Percentiles rank a stretch among this genome's conserved stretches.
Conservation (phyloP, 257 asterid genomes). For the Osmanthus fragrans region DNA sequence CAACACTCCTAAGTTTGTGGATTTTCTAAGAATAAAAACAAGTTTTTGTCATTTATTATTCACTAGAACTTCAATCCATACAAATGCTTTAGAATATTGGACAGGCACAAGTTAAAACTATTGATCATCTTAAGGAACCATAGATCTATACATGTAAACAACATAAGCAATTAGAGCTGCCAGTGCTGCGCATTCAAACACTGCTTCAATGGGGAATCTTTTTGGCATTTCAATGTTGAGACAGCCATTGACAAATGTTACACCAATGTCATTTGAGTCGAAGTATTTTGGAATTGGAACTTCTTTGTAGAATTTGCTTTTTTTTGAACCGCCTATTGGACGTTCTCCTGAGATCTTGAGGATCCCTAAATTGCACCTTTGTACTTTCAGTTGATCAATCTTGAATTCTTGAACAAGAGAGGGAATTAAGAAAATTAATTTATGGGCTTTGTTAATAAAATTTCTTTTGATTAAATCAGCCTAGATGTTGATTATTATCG, state of each 20-base stretch:
- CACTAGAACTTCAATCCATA: not conserved
- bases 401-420: conserved; percentile 45
- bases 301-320: conserved; percentile 50
- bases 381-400: conserved; percentile 63
- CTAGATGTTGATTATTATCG: not conserved
- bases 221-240: conserved; percentile 58
- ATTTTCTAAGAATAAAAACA: not conserved
- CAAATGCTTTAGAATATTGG: not conserved
- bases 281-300: conserved; percentile 37
- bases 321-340: conserved; percentile 16
- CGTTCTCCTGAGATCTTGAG: conserved; percentile 68
- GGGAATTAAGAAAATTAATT: too few species aligned
- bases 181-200: not conserved
- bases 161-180: not conserved
- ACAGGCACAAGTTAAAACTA: not conserved
- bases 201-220: conserved; percentile 36
- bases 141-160: not conserved
- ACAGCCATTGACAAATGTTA: conserved; percentile 37
- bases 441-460: not conserved
- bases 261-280: conserved; percentile 41
- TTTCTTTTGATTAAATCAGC: not conserved
- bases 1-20: too few species aligned
- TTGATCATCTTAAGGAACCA: not conserved
- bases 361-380: conserved; percentile 40
- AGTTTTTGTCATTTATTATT: not conserved